Percentiles rank a stretch among this genome's conserved stretches.
phyloP scores from a whole-genome alignment of 2,329 filamentous ascomycete species.

The Apiospora sp. region DNA sequence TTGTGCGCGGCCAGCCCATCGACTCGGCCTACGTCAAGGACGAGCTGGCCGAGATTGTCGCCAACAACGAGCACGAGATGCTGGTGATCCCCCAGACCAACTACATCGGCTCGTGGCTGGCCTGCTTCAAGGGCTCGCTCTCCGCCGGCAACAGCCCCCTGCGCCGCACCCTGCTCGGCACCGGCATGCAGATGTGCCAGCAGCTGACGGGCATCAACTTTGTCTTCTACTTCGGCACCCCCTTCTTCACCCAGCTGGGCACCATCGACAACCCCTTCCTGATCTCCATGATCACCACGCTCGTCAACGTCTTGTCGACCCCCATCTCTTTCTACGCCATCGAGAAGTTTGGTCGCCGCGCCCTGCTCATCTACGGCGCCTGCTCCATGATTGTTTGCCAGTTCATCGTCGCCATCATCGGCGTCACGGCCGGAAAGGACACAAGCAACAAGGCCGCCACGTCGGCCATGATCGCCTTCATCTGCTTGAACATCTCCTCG shows the following conservation, averaged over 20 bases:
- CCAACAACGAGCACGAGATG: conserved; percentile 76
- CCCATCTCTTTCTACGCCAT: conserved; percentile 88
- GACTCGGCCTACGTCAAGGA: conserved; percentile 72
- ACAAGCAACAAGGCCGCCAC: conserved; percentile 65
- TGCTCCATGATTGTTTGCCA: conserved; percentile 85
- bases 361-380: conserved; percentile 80
- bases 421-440: conserved; percentile 52
- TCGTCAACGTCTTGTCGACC: conserved; percentile 87
- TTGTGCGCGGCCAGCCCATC: conserved; percentile 69
- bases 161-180: conserved; percentile 64
- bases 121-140: conserved; percentile 64
- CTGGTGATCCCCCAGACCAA: conserved; percentile 63
- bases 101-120: conserved; percentile 68
- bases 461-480: conserved; percentile 83
- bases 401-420: conserved; percentile 84
- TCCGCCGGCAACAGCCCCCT: conserved; percentile 62
- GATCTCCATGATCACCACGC: conserved; percentile 84
- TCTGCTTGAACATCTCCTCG: conserved; percentile 92
- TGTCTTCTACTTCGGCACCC: conserved; percentile 87
- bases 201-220: conserved; percentile 79
- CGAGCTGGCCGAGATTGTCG: conserved; percentile 77
- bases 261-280: conserved; percentile 82
- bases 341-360: conserved; percentile 82
- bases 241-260: conserved; percentile 82
- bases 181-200: conserved; percentile 68